Conservation (phyloP, 305 asterid genomes). For the Fraxinus greggii region DNA sequence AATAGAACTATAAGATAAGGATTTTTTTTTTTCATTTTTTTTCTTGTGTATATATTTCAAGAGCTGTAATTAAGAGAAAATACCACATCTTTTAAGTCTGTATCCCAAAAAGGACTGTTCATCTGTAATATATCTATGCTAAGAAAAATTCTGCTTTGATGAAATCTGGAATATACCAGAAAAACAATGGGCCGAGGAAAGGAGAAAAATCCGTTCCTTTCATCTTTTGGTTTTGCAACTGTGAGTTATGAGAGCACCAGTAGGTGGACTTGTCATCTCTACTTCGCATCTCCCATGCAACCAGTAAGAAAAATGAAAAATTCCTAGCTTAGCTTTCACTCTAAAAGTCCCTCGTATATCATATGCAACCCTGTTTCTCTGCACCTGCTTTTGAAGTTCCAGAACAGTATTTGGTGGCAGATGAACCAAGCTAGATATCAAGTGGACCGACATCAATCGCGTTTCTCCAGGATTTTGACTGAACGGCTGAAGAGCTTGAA, state of each 20-base stretch:
- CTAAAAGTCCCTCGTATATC: slow-evolving; percentile 55
- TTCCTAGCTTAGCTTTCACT: slow-evolving; percentile 56
- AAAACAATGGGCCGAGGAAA: not conserved
- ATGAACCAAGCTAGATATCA: slow-evolving; percentile 59
- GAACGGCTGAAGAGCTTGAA: slow-evolving; percentile 57
- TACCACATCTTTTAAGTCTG: slow-evolving; percentile 6
- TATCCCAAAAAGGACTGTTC: slow-evolving; percentile 19
- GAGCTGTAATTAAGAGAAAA: not conserved
- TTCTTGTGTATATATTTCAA: not conserved
- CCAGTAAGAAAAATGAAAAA: slow-evolving; percentile 64
- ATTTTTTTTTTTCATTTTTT: not conserved
- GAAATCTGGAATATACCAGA: slow-evolving; percentile 20
- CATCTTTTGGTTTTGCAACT: slow-evolving; percentile 71
- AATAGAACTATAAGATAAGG: not conserved
- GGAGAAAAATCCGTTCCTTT: slow-evolving; percentile 6
- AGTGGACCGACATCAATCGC: slow-evolving; percentile 45
- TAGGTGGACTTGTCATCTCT: slow-evolving; percentile 83
- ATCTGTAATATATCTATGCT: slow-evolving; percentile 11
- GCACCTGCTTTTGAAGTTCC: slow-evolving; percentile 63
- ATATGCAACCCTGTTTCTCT: slow-evolving; percentile 55
- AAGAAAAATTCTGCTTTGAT: slow-evolving; percentile 11
- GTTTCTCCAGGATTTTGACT: slow-evolving; percentile 42
- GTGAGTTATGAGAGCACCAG: slow-evolving; percentile 50
- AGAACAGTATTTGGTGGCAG: slow-evolving; percentile 55
- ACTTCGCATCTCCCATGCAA: slow-evolving; percentile 58